Evolutionary conservation across 306 rosid species (phyloP).

Genomic region (Acacia acuminata): DNA sequence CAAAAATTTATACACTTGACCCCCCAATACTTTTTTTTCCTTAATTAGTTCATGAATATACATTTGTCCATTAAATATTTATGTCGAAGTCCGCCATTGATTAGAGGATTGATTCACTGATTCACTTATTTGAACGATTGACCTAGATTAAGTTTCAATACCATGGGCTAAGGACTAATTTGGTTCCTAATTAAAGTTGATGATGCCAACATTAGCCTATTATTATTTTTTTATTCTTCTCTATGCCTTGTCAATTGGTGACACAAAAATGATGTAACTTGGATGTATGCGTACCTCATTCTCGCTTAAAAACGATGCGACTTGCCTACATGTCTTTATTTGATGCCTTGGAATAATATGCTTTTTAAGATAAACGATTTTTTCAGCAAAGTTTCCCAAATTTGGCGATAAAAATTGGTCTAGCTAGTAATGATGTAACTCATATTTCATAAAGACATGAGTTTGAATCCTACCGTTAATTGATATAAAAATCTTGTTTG

Average conservation of each 20-base stretch:
- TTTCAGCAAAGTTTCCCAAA: neutral
- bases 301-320: neutral
- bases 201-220: constrained; percentile 25
- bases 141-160: too few species aligned
- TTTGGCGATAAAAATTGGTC: neutral
- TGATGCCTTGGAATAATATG: neutral
- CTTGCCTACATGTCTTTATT: neutral
- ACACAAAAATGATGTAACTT: neutral
- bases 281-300: neutral
- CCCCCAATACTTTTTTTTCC: too few species aligned
- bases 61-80: too few species aligned
- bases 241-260: neutral
- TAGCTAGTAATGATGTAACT: neutral
- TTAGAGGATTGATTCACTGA: too few species aligned
- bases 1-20: too few species aligned
- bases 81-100: too few species aligned
- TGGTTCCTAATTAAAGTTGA: constrained; percentile 32
- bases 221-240: neutral
- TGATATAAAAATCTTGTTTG: too few species aligned
- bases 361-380: neutral
- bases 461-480: neutral
- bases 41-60: too few species aligned
- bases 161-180: constrained; percentile 22
- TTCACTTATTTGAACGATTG: too few species aligned
- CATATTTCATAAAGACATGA: too few species aligned